Base-by-base conservation (phyloP, 164 flowering plant genomes). In the Liriodendron chinense region DNA sequence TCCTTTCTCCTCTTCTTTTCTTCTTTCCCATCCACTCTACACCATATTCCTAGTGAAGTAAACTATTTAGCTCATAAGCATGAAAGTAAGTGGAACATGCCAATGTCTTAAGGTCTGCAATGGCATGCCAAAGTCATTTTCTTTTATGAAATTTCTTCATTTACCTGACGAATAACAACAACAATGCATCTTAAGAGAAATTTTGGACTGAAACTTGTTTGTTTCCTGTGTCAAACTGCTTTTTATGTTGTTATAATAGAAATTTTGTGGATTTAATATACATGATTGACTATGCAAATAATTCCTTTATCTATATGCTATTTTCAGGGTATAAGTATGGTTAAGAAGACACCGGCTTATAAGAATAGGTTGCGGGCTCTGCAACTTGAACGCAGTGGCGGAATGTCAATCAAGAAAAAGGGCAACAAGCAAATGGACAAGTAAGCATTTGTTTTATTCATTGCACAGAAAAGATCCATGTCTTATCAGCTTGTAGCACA, bases 271-370 rank as follows among this genome's bases (percentile, higher is more conserved):
- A 34, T 28, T 53, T 53, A 12, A 53, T 53, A 12, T 53, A 12
- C 59, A 53, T 53, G 59, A 53, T 53, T 12, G 59, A 53, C 59
- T 14, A 16, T 12, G 18, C 9, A 13, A 53, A 53, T 10, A 53
- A 16, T 53, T 34, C 43, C 43, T 24, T 26, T 26, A 20, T 71
- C 53, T 26, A 47, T 74, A 1, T 74, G 14, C 43, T 20, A 70
- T 24, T 74, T 81, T 72, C 82, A 96, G 99, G 99, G 98, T 79
- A 64, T 96, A 70, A 94, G 78, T 76, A 92, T 88, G 96, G 98
- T 96, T 13, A 96, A 89, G 85, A 92, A 88, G 83, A 88, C 99
- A 21, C 99, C 99, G 70, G 99, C 97, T 72, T 96, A 90, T 82
- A 96, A 90, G 82, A 96, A 96, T 76, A 92, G 81, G 86, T 84